Percentiles rank a stretch among this genome's conserved stretches.
Conservation (phyloP, 2,329 filamentous ascomycete species). For the Amylocarpus encephaloides region DNA sequence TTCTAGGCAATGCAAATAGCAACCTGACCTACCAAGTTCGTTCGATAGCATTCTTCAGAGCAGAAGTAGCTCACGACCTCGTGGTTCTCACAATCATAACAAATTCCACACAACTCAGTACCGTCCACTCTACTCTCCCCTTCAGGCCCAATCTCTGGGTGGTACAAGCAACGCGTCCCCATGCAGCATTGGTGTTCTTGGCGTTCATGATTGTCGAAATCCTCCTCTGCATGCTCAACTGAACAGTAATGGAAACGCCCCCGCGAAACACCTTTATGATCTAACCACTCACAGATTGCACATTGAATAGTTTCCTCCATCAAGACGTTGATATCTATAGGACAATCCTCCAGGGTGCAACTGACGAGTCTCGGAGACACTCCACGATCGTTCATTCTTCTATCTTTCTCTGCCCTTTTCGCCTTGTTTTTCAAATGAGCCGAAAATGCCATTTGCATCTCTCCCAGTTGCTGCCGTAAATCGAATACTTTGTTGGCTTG, state of each 20-base stretch:
- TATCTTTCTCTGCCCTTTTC: constrained; percentile 24
- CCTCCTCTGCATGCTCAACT: constrained; percentile 23
- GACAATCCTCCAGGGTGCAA: constrained; percentile 22
- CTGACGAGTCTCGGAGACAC: constrained; percentile 10
- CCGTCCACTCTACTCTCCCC: constrained; percentile 9
- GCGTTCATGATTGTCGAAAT: constrained; percentile 23
- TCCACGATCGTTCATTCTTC: constrained; percentile 14
- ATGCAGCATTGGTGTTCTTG: constrained; percentile 22
- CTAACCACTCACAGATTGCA: constrained; percentile 28
- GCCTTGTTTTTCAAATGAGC: constrained; percentile 26
- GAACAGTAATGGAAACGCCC: constrained; percentile 24
- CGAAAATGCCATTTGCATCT: constrained; percentile 27
- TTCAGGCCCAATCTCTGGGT: constrained; percentile 15
- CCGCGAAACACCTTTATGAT: constrained; percentile 14
- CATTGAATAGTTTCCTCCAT: constrained; percentile 23
- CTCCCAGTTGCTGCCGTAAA: constrained; percentile 17
- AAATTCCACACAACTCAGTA: constrained; percentile 14
- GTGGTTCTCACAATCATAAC: constrained; percentile 20
- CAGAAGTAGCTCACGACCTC: constrained; percentile 23
- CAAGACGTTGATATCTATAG: constrained; percentile 19
- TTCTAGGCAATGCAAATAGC: neutral
- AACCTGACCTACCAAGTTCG: constrained; percentile 19
- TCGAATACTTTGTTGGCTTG: constrained; percentile 15
- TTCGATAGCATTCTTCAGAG: constrained; percentile 21
- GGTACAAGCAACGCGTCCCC: constrained; percentile 18